These are phyloP conservation scores for Aspergillus calidoustus DNA, from an alignment of 2,329 filamentous ascomycete genomes.

Conservation along the genomic window DNA sequence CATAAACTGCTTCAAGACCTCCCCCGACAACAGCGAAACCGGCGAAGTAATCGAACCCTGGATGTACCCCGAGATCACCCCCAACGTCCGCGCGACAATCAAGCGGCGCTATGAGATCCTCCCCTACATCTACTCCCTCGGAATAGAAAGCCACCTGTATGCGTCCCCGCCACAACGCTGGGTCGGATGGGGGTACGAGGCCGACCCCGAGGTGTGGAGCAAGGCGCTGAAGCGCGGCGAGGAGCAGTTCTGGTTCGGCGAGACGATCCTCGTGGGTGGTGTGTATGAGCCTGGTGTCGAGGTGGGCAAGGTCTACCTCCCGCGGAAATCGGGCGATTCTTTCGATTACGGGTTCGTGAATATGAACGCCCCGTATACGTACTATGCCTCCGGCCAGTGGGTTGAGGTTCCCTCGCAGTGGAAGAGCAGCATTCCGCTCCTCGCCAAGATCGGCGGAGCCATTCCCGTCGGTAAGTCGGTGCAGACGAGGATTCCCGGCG, in stretches of 20 bases:
- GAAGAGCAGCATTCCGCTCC: slow-evolving; percentile 59
- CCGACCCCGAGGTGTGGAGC: slow-evolving; percentile 69
- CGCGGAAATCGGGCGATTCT: slow-evolving; percentile 47
- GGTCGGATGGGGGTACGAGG: slow-evolving; percentile 74
- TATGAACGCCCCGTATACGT: slow-evolving; percentile 63
- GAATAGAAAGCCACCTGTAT: slow-evolving; percentile 63
- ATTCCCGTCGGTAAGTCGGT: slow-evolving; percentile 57
- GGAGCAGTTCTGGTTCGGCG: slow-evolving; percentile 74
- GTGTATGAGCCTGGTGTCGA: slow-evolving; percentile 66
- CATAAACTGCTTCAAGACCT: slow-evolving; percentile 80
- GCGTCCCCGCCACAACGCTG: slow-evolving; percentile 71
- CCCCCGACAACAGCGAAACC: slow-evolving; percentile 65
- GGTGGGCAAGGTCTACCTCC: slow-evolving; percentile 65
- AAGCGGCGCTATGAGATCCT: slow-evolving; percentile 73
- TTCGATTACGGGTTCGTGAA: slow-evolving; percentile 65
- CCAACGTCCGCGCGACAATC: slow-evolving; percentile 66
- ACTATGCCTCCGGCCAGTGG: slow-evolving; percentile 61
- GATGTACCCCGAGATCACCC: slow-evolving; percentile 73
- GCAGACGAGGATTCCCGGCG: slow-evolving; percentile 58
- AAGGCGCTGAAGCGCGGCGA: slow-evolving; percentile 65
- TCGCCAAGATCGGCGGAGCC: slow-evolving; percentile 60
- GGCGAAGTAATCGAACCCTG: slow-evolving; percentile 78
- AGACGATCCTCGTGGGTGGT: slow-evolving; percentile 67
- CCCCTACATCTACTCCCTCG: slow-evolving; percentile 71
- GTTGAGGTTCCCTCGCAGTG: slow-evolving; percentile 56